These are phyloP conservation scores for Penicillium brevicompactum DNA, from an alignment of 2,329 filamentous ascomycete genomes.

Conservation along the genomic window DNA sequence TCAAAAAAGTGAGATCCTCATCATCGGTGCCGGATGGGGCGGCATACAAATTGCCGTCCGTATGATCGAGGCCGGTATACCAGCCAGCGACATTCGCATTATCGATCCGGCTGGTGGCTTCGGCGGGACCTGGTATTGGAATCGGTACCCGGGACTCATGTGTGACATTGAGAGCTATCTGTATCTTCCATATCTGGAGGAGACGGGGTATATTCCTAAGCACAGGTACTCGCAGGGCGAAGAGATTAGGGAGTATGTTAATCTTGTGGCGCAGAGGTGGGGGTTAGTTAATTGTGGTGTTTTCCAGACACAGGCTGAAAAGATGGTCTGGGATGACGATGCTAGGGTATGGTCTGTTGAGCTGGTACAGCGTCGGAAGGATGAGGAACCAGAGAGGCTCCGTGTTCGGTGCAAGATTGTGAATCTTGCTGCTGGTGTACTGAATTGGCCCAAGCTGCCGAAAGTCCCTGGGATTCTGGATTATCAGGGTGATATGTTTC, in stretches of 20 bases:
- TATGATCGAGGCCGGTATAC: conserved; percentile 11
- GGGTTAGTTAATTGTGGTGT: not conserved
- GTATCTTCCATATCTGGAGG: not conserved
- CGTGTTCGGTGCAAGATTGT: conserved; percentile 3
- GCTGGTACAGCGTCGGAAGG: not conserved
- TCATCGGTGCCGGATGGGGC: conserved; percentile 23
- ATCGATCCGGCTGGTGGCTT: conserved; percentile 6
- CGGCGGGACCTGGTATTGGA: conserved; percentile 48
- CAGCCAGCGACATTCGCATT: not conserved
- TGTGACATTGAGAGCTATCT: conserved; percentile 61
- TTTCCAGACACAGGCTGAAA: conserved; percentile 2
- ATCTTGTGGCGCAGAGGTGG: not conserved
- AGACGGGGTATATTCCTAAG: conserved; percentile 11
- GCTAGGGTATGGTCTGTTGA: conserved; percentile 6
- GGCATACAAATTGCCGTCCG: conserved; percentile 14
- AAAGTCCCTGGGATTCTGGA: conserved; percentile 23
- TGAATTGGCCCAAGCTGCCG: conserved; percentile 25
- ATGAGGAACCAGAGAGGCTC: not conserved
- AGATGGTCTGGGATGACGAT: conserved; percentile 8
- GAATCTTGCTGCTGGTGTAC: conserved; percentile 8
- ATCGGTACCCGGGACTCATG: conserved; percentile 51
- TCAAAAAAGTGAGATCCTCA: conserved; percentile 2
- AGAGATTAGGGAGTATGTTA: conserved; percentile 11
- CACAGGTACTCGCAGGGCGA: conserved; percentile 13
- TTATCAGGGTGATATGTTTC: conserved; percentile 26